These are phyloP conservation scores for Arthrobotrys entomopaga DNA, from an alignment of 2,329 filamentous ascomycete species.

Conservation along the genomic window DNA sequence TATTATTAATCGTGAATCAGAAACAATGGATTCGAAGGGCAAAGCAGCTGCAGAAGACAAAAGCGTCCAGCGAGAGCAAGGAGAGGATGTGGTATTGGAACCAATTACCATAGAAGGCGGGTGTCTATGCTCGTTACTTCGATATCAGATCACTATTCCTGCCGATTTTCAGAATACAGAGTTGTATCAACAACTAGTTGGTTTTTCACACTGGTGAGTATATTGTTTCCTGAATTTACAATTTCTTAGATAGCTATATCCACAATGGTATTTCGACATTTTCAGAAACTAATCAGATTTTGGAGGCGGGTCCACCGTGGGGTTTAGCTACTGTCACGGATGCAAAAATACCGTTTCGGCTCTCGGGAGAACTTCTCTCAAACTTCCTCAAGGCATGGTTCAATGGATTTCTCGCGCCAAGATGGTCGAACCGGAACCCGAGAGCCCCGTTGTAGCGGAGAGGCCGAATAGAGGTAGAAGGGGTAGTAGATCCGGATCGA, in stretches of 20 bases:
- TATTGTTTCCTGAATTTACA: too few species aligned
- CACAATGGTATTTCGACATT: background rate
- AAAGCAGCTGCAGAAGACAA: constrained; percentile 10
- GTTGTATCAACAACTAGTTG: constrained; percentile 40
- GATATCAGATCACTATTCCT: constrained; percentile 37
- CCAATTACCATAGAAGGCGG: constrained; percentile 47
- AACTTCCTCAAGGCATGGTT: constrained; percentile 46
- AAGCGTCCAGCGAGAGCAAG: background rate
- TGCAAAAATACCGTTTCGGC: constrained; percentile 40
- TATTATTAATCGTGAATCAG: background rate
- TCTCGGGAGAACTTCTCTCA: constrained; percentile 33
- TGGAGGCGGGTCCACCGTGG: background rate
- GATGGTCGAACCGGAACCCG: constrained; percentile 15
- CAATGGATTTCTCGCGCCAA: constrained; percentile 39
- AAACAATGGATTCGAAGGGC: constrained; percentile 8
- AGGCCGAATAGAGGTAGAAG: constrained; percentile 18
- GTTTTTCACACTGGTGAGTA: constrained; percentile 50
- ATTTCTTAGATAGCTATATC: background rate
- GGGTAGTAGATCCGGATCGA: constrained; percentile 16
- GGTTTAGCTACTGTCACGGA: constrained; percentile 44
- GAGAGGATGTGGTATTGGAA: too few species aligned
- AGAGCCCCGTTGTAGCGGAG: constrained; percentile 9
- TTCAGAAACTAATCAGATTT: background rate
- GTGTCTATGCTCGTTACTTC: constrained; percentile 37
- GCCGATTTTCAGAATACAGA: constrained; percentile 43